phyloP scores from a whole-genome alignment of 1,284 basidiomycete species.

The Ganoderma sinense region DNA sequence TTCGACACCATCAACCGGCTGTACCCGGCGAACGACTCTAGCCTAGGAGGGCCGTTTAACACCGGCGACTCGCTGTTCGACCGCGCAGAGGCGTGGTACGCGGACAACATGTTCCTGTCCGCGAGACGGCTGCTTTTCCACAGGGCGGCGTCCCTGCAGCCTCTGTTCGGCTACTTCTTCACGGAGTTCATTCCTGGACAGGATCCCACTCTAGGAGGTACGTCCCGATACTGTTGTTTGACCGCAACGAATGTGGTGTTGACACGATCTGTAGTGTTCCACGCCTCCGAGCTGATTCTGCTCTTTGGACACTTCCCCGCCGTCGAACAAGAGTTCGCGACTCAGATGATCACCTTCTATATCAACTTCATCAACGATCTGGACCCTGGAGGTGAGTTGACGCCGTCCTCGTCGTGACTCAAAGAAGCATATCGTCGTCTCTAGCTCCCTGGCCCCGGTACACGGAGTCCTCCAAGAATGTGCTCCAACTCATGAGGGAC shows the following conservation, averaged over 20 bases:
- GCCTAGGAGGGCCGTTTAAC: constrained; percentile 56
- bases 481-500: constrained; percentile 56
- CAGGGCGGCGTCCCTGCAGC: constrained; percentile 53
- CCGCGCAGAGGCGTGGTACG: constrained; percentile 61
- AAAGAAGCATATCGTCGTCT: too few relatives aligned
- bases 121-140: constrained; percentile 57
- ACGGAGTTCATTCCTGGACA: constrained; percentile 61
- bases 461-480: constrained; percentile 40
- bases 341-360: constrained; percentile 57
- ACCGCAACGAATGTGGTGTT: neutral
- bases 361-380: constrained; percentile 62
- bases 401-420: neutral
- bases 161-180: constrained; percentile 62
- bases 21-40: constrained; percentile 57
- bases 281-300: constrained; percentile 57
- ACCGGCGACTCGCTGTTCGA: constrained; percentile 68
- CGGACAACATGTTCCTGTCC: constrained; percentile 61
- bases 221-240: constrained; percentile 8
- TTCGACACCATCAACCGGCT: constrained; percentile 46
- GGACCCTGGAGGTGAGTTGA: constrained; percentile 54
- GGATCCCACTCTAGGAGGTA: constrained; percentile 49
- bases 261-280: constrained; percentile 49
- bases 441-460: constrained; percentile 55
- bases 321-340: constrained; percentile 55
- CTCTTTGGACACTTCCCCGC: constrained; percentile 55